Base-by-base conservation (phyloP, 1,139 yeast species). In the Hanseniaspora gamundiae region DNA sequence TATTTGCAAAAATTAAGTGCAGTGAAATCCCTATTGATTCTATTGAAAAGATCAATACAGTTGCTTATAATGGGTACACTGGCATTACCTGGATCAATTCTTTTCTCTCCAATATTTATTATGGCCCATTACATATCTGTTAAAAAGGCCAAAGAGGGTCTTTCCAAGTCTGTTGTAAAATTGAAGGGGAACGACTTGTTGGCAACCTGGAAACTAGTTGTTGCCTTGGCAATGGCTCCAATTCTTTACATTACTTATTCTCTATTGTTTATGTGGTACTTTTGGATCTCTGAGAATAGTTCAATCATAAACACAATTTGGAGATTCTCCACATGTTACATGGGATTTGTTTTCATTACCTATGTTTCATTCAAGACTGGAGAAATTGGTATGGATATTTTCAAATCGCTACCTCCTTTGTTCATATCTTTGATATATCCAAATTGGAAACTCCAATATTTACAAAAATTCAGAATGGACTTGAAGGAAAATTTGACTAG, bases 161-260 rank as follows among this genome's bases (percentile, higher is more conserved):
- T 81, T 47, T 80, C 79, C 4, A 70, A 69, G 35, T 80, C 87
- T 0, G 65, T 75, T 2, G 93, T 81, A 1, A 81, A 81, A 57
- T 72, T 81, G 45, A 76, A 74, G 50, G 91, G 84, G 13, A 76
- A 70, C 43, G 93, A 81, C 59, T 84, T 81, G 39, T 66, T 80
- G 29, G 87, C 84, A 1, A 76, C 85, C 3, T 80, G 93, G 93
- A 82, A 82, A 55, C 75, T 82, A 29, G 66, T 81, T 45, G 76
- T 80, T 46, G 78, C 84, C 14, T 66, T 80, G 59, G 77, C 76
- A 2, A 66, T 78, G 50, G 86, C 88, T 0, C 93, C 93, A 0
- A 54, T 78, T 2, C 67, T 80, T 27, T 82, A 82, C 58, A 69
- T 74, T 42, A 67, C 77, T 39, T 80, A 81, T 55, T 83, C 88